Conservation (phyloP, 2,329 filamentous ascomycete genomes). For the Talaromyces sp. region DNA sequence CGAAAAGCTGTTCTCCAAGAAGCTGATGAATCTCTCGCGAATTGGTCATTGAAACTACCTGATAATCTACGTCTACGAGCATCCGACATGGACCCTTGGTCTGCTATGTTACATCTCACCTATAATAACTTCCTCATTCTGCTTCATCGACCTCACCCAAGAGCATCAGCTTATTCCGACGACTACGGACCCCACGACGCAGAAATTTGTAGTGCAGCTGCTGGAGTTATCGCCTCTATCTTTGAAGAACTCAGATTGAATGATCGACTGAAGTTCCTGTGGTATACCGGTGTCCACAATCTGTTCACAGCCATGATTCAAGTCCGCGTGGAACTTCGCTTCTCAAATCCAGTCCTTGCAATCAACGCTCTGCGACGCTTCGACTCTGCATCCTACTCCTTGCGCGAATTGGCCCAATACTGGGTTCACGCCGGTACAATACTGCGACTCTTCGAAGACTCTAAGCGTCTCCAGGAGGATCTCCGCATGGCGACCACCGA, state of each 20-base stretch:
- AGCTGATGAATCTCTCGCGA: slow-evolving; percentile 46
- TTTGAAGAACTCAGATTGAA: slow-evolving; percentile 48
- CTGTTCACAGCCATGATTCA: slow-evolving; percentile 53
- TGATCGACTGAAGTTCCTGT: slow-evolving; percentile 46
- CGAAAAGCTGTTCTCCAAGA: slow-evolving; percentile 46
- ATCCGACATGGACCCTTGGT: slow-evolving; percentile 48
- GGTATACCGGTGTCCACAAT: slow-evolving; percentile 49
- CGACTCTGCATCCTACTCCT: slow-evolving; percentile 45
- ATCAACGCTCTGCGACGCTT: slow-evolving; percentile 50
- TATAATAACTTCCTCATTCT: slow-evolving; percentile 52
- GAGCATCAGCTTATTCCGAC: slow-evolving; percentile 46
- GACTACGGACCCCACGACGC: slow-evolving; percentile 50
- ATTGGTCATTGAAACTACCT: slow-evolving; percentile 46
- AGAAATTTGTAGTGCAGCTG: slow-evolving; percentile 50
- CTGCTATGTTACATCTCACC: slow-evolving; percentile 48
- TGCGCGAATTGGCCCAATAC: slow-evolving; percentile 46
- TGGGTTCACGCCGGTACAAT: slow-evolving; percentile 49
- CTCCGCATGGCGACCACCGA: slow-evolving; percentile 41
- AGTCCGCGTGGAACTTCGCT: slow-evolving; percentile 49
- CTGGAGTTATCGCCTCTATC: slow-evolving; percentile 49
- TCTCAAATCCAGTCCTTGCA: slow-evolving; percentile 49
- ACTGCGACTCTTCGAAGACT: slow-evolving; percentile 47
- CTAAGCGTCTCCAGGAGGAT: slow-evolving; percentile 46
- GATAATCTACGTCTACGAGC: slow-evolving; percentile 45
- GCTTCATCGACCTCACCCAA: slow-evolving; percentile 48